These are phyloP conservation scores for Nyctanthes arbortristis DNA, from an alignment of 257 asterid species.

Conservation along the genomic window DNA sequence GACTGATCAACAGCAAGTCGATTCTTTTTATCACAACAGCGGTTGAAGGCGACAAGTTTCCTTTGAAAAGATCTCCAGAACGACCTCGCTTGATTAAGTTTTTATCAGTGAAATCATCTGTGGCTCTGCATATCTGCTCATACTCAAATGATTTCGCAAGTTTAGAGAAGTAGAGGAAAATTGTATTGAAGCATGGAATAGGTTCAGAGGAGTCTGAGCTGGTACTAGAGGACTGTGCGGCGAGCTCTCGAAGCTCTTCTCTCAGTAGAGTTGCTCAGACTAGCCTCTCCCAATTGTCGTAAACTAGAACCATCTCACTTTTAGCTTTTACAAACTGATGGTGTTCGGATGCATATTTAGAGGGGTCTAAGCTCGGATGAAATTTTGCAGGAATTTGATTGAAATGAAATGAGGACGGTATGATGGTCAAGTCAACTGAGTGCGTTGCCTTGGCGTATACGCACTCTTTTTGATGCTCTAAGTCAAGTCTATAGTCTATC, in stretches of 20 bases:
- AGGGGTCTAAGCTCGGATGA: background rate
- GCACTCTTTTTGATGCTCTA: background rate
- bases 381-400: background rate
- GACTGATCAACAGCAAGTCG: conserved; percentile 25
- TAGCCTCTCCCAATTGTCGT: conserved; percentile 17
- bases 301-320: background rate
- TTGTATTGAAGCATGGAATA: background rate
- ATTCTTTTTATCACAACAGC: conserved; percentile 47
- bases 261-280: conserved; percentile 3
- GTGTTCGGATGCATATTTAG: background rate
- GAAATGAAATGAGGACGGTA: too few relatives aligned
- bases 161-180: conserved; percentile 41
- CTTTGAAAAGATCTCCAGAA: conserved; percentile 50
- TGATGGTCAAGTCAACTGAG: background rate
- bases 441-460: background rate
- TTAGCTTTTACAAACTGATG: background rate
- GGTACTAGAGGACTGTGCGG: background rate
- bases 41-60: conserved; percentile 29
- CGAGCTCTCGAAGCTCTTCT: conserved; percentile 1
- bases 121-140: conserved; percentile 73
- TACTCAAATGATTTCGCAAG: conserved; percentile 68
- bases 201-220: background rate
- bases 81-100: conserved; percentile 45
- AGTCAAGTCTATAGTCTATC: background rate
- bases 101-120: conserved; percentile 39